Percentiles rank a stretch among this genome's conserved stretches.
These are phyloP conservation scores for Leccinum longicurvipes DNA, from an alignment of 768 basidiomycete species.

Conservation along the genomic window DNA sequence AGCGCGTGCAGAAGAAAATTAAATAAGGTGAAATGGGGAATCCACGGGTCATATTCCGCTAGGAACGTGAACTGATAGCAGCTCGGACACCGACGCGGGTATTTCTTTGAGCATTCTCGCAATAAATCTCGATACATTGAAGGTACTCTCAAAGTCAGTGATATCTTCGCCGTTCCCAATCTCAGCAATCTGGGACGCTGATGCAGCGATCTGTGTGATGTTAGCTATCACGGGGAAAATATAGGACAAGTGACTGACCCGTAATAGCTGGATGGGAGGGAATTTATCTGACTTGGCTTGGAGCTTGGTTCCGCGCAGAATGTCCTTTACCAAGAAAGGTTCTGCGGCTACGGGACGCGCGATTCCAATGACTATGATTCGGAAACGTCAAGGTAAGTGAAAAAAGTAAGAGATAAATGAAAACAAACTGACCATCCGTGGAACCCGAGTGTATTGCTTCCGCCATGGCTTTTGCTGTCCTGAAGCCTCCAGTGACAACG, in stretches of 20 bases:
- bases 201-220: conserved; percentile 26
- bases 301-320: conserved; percentile 23
- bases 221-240: background rate
- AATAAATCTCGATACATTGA: conserved; percentile 32
- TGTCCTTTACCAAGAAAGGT: conserved; percentile 28
- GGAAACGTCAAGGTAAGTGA: too few species aligned
- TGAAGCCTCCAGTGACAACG: conserved; percentile 32
- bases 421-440: conserved; percentile 25
- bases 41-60: background rate
- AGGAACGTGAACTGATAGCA: conserved; percentile 17
- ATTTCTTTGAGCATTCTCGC: conserved; percentile 30
- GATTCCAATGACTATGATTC: conserved; percentile 25
- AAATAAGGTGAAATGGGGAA: background rate
- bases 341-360: conserved; percentile 31
- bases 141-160: conserved; percentile 30
- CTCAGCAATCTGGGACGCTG: conserved; percentile 31
- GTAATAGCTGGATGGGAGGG: conserved; percentile 38
- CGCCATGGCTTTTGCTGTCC: conserved; percentile 27
- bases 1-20: background rate
- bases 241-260: conserved; percentile 14
- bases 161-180: conserved; percentile 34
- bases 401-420: background rate
- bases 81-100: conserved; percentile 30
- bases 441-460: conserved; percentile 23
- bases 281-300: conserved; percentile 26